A percentile compares a stretch with the other conserved stretches of the same genome.
These are phyloP conservation scores for Dryas integrifolia DNA, from an alignment of 331 rosid genomes.

Conservation along the genomic window DNA sequence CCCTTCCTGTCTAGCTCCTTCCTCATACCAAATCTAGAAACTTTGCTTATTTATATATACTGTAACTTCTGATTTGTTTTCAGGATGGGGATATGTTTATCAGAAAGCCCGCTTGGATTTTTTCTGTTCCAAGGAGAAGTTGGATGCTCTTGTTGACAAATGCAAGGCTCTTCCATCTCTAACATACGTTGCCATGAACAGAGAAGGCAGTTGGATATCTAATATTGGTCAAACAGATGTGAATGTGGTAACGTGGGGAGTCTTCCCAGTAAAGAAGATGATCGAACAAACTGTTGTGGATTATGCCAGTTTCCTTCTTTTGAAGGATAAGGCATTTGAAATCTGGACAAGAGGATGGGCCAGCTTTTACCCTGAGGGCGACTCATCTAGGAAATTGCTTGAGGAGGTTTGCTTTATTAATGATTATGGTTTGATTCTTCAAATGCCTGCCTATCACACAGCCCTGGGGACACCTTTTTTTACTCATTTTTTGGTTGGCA, in stretches of 20 bases:
- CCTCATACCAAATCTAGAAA: neutral
- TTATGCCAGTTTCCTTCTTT: conserved; percentile 74
- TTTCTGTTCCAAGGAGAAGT: conserved; percentile 82
- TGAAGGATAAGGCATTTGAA: conserved; percentile 97
- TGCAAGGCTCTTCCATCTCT: conserved; percentile 62
- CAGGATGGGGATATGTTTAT: conserved; percentile 98
- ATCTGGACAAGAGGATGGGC: conserved; percentile 96
- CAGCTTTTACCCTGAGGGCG: conserved; percentile 65
- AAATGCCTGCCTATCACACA: neutral
- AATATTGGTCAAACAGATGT: conserved; percentile 64
- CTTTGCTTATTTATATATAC: neutral
- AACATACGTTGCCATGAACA: conserved; percentile 83
- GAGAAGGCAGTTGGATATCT: conserved; percentile 69
- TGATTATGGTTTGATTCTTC: neutral
- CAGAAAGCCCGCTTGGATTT: conserved; percentile 94
- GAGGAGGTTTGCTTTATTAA: conserved; percentile 61
- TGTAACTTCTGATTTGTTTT: neutral
- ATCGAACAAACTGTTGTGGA: conserved; percentile 92
- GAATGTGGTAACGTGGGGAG: conserved; percentile 99
- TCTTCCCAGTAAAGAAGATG: conserved; percentile 90
- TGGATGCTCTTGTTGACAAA: conserved; percentile 60
- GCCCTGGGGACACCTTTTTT: neutral
- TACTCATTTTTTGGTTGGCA: neutral
- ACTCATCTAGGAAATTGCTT: conserved; percentile 71
- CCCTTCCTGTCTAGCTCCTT: no score